These are phyloP conservation scores for Chondrus crispus DNA, from an alignment of 23 red algal species.

Conservation along the genomic window DNA sequence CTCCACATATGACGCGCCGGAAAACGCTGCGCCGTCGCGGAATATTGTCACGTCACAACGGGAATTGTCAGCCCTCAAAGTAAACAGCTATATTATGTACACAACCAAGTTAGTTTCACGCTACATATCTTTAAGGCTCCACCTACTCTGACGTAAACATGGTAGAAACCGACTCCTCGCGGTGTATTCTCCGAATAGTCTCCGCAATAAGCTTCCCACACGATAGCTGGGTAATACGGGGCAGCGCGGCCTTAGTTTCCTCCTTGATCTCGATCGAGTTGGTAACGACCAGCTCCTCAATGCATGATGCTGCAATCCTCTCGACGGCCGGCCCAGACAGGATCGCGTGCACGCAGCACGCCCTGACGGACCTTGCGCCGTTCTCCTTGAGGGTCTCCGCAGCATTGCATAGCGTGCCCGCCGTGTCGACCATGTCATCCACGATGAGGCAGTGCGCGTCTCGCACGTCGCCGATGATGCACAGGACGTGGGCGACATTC, in stretches of 20 bases:
- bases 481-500: constrained; percentile 97
- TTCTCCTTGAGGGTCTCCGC: constrained; percentile 82
- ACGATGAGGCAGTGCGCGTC: constrained; percentile 87
- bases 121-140: no score
- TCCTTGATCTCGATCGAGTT: constrained; percentile 78
- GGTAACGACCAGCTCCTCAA: constrained; percentile 89
- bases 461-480: constrained; percentile 91
- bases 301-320: constrained; percentile 58
- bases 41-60: no score
- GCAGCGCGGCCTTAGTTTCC: constrained; percentile 48
- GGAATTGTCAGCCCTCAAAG: no score
- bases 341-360: constrained; percentile 85
- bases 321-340: constrained; percentile 88
- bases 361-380: constrained; percentile 78
- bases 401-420: constrained; percentile 90
- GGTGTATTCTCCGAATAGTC: constrained; percentile 89
- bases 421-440: constrained; percentile 99
- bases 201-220: constrained; percentile 78
- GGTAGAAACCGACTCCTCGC: constrained; percentile 86
- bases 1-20: no score
- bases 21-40: no score
- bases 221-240: constrained; percentile 60
- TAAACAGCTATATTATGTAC: no score
- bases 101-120: no score
- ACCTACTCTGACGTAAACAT: no score